Base-by-base conservation (phyloP, 2,329 filamentous ascomycete species). In the Remersonia thermophila region DNA sequence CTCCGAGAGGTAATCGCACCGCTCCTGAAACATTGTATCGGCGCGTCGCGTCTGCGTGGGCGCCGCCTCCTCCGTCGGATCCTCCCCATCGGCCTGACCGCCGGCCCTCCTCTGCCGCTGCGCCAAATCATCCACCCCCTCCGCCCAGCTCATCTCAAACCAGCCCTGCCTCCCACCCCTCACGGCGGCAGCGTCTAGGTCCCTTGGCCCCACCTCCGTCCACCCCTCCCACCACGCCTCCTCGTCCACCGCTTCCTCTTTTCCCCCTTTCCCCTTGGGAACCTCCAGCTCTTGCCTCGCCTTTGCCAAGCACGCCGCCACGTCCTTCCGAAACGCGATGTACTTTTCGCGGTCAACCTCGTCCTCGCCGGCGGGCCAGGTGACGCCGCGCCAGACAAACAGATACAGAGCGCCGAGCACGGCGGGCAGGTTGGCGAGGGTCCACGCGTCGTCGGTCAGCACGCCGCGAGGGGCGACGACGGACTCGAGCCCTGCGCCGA, bases 21-120 rank as follows among this genome's bases (percentile, higher is more conserved):
- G 69, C 44, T 79, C 76, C 55, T 86, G 80, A 47, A 87, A 73
- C 81, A 86, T 86, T 2, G 77, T 81, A 44, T 76, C 72, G 7
- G 66, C 60, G 38, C 66, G 55, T 56, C 74, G 58, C 18, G 66
- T 52, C 38, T 66, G 60, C 27, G 59, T 51, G 40, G 55, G 45
- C 20, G 57, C 57, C n/a, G 61, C 61, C n/a, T 52, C 54, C 35
- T 51, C 54, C 58, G 3, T 55, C 58, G 16, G 56, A 17, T 52
- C 53, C 4, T 55, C 51, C 7, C 48, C 55, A 8, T 57, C 57
- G 10, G 20, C 5, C 49, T 56, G 14, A 52, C 48, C n/a, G 52
- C 50, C 4, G 50, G 54, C 12, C 28, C 42, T 4, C 38, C 43
- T 40, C 44, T 46, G 43, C 36, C 52, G 48, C 14, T 55, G 55